Evolutionary conservation across 805 yeast genomes (phyloP).

Genomic region (Yarrowia deformans): DNA sequence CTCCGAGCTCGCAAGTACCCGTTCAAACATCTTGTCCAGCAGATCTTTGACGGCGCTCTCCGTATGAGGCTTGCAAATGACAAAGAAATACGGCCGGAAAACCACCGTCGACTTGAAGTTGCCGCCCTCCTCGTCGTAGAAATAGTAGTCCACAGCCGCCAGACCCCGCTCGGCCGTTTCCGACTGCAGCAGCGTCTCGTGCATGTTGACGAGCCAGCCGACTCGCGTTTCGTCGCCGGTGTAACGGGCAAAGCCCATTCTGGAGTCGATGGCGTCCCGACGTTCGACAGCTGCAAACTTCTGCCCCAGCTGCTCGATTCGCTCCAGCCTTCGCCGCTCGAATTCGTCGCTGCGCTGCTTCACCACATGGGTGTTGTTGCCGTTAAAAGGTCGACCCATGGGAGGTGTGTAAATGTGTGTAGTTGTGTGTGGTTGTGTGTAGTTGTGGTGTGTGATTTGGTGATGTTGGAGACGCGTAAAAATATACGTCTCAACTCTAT

Average conservation of each 20-base stretch:
- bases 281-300: constrained; percentile 37
- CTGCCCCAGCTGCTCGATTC: constrained; percentile 30
- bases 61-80: constrained; percentile 65
- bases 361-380: constrained; percentile 39
- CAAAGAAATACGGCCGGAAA: constrained; percentile 85
- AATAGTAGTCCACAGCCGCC: constrained; percentile 93
- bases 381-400: constrained; percentile 35
- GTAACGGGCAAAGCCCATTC: constrained; percentile 87
- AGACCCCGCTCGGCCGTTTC: constrained; percentile 68
- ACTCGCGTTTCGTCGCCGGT: constrained; percentile 69
- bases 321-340: constrained; percentile 42
- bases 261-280: constrained; percentile 69
- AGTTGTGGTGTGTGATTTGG: neutral
- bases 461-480: constrained; percentile 8
- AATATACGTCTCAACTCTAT: constrained; percentile 1
- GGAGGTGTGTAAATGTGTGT: constrained; percentile 1
- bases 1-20: constrained; percentile 61
- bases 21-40: constrained; percentile 70
- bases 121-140: constrained; percentile 96
- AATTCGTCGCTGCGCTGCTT: constrained; percentile 29
- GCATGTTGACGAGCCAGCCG: constrained; percentile 97
- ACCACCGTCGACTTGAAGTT: constrained; percentile 84
- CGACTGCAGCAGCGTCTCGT: constrained; percentile 60
- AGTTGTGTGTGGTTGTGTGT: neutral
- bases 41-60: constrained; percentile 88